A percentile compares a stretch with the other conserved stretches of the same genome.
phyloP scores from a whole-genome alignment of 148 eudicot species.

The Oxyria digyna region DNA sequence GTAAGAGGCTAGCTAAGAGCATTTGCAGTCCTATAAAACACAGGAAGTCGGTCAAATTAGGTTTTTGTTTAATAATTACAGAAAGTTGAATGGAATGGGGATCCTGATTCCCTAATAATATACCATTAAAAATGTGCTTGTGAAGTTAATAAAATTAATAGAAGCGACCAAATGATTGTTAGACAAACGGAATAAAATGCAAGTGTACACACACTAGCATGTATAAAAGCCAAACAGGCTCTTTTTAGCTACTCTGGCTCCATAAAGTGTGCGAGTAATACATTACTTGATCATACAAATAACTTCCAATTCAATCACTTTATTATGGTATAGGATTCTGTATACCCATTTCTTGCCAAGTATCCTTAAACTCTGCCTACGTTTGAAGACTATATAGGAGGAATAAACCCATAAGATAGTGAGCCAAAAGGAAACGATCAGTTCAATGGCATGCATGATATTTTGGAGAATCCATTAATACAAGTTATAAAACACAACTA shows the following conservation, averaged over 20 bases:
- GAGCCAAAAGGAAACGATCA: too few relatives aligned
- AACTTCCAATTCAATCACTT: background rate
- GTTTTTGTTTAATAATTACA: background rate
- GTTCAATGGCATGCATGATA: too few relatives aligned
- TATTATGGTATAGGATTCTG: too few relatives aligned
- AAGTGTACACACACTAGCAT: background rate
- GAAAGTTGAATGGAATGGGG: background rate
- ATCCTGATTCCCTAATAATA: slow-evolving; percentile 1
- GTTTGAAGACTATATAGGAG: too few relatives aligned
- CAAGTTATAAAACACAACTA: background rate
- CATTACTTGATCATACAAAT: background rate
- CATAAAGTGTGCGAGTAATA: background rate
- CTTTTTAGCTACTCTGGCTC: background rate
- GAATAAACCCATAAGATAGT: too few relatives aligned
- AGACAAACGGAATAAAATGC: background rate
- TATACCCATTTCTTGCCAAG: too few relatives aligned
- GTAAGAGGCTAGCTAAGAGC: background rate
- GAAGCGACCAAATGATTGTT: slow-evolving; percentile 2
- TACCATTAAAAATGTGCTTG: background rate
- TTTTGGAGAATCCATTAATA: too few relatives aligned
- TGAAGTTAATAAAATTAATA: background rate
- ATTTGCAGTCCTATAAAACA: slow-evolving; percentile 1
- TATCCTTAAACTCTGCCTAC: too few relatives aligned
- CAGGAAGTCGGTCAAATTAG: background rate
- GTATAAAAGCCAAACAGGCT: slow-evolving; percentile 2